Conservation (phyloP, 331 rosid genomes). For the Quercus phellos region DNA sequence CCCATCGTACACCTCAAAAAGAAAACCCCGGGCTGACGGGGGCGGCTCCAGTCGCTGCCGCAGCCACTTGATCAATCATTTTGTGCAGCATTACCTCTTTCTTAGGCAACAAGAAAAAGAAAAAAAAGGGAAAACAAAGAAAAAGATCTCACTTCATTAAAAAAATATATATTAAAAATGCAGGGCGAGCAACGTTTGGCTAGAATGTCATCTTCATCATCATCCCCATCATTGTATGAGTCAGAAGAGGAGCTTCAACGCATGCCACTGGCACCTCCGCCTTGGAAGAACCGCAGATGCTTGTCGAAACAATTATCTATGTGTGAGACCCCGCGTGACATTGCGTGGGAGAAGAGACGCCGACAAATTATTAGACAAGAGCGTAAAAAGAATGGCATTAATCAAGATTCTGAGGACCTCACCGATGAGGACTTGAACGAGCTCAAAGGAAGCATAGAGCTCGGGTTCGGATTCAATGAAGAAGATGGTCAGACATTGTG, state of each 20-base stretch:
- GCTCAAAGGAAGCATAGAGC: slow-evolving; percentile 81
- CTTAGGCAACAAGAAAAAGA: neutral
- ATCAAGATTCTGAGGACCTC: slow-evolving; percentile 28
- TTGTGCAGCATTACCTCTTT: neutral
- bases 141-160: too few relatives aligned
- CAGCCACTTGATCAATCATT: neutral
- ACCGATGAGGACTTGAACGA: slow-evolving; percentile 73
- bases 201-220: neutral
- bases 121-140: too few relatives aligned
- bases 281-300: slow-evolving; percentile 38
- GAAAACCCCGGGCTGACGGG: slow-evolving; percentile 2
- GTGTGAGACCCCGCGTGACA: slow-evolving; percentile 51
- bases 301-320: slow-evolving; percentile 48
- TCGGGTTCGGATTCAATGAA: slow-evolving; percentile 90
- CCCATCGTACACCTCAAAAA: neutral
- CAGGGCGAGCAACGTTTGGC: slow-evolving; percentile 3
- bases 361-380: slow-evolving; percentile 44
- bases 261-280: slow-evolving; percentile 34
- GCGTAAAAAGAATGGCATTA: slow-evolving; percentile 24
- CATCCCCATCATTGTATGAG: slow-evolving; percentile 12
- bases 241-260: slow-evolving; percentile 44
- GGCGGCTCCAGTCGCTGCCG: slow-evolving; percentile 24
- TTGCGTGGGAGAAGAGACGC: slow-evolving; percentile 79
- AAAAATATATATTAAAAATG: neutral
- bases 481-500: slow-evolving; percentile 73